Evolutionary conservation across 352 stramenopile genomes (phyloP), one percentile per base, ranked within the genome.

Genomic region (Globisporangium lucens): DNA sequence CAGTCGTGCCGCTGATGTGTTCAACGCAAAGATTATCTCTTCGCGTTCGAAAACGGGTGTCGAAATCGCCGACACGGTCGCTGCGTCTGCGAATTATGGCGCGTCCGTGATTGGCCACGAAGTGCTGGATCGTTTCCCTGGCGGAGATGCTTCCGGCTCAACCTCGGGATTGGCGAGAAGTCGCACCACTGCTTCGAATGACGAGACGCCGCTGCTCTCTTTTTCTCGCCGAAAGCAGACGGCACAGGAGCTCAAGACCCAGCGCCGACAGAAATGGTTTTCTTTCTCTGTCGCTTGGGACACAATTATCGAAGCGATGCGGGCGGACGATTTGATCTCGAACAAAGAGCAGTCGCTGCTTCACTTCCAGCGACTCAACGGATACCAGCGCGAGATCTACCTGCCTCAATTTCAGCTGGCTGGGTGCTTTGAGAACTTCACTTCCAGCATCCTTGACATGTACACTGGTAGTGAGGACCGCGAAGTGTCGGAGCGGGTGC

Each of bases 251-350:
- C 69, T 91, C 20, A 89, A 95, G 75, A 93, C 97, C 75, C 88
- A 98, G 52, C 89, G 97, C 51, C 98, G 97, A 29, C 95, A 98
- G 71, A 99, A 99, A 70, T 99, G 97, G 97, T 93, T 98, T 1
- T 98, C 98, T 49, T 99, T 99, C 70, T 98, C 95, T 22, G 89
- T 97, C 30, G 96, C 97, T 4, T 99, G 97, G 97, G 98, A 99
- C 70, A 95, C 97, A 56, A 97, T 99, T 53, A 98, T 99, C 59
- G 91, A 98, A 72, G 91, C 95, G 55, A 98, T 99, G 80, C 86
- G 97, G 46, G 83, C 87, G 2, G 94, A 98, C 65, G 90, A 96
- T 61, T 85, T 97, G 70, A 95, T 97, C 70, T 95, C 90, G 52
- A 94, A 93, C 64, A 89, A 84, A 24, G 89, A 96, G 69, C 90